Conservation (phyloP, 257 asterid species). For the Lithospermum erythrorhizon region DNA sequence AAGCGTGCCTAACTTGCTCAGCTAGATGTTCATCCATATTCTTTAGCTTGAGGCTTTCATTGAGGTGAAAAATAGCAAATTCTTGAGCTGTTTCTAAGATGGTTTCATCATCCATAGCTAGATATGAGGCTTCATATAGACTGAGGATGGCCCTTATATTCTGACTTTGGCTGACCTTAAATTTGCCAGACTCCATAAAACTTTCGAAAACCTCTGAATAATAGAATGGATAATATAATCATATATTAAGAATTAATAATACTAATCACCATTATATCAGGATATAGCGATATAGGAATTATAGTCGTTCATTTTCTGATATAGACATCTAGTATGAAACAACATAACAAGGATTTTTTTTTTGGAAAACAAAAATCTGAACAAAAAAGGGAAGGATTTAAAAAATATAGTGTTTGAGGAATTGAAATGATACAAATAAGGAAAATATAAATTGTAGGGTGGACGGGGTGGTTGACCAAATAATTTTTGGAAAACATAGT, state of each 20-base stretch:
- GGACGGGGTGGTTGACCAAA: too few species aligned
- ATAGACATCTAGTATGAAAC: too few species aligned
- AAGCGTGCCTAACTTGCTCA: slow-evolving; percentile 25
- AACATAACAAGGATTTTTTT: too few species aligned
- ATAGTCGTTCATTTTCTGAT: too few species aligned
- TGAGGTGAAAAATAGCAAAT: slow-evolving; percentile 23
- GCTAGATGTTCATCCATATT: slow-evolving; percentile 10
- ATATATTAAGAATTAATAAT: background rate
- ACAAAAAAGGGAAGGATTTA: too few species aligned
- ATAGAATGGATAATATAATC: background rate
- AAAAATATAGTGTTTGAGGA: too few species aligned
- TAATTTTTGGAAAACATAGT: too few species aligned
- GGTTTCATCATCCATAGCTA: slow-evolving; percentile 29
- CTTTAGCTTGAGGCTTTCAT: slow-evolving; percentile 2
- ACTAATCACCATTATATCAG: too few species aligned
- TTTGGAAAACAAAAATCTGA: too few species aligned
- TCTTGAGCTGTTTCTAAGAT: slow-evolving; percentile 27
- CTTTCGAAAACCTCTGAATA: slow-evolving; percentile 32
- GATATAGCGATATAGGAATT: too few species aligned
- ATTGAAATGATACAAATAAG: too few species aligned
- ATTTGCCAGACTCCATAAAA: slow-evolving; percentile 23
- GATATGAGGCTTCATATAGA: slow-evolving; percentile 46
- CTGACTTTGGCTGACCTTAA: slow-evolving; percentile 9
- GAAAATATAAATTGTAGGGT: too few species aligned
- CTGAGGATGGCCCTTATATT: slow-evolving; percentile 28